These are phyloP conservation scores for Clavulina sp. DNA, from an alignment of 768 basidiomycete species.

Conservation along the genomic window DNA sequence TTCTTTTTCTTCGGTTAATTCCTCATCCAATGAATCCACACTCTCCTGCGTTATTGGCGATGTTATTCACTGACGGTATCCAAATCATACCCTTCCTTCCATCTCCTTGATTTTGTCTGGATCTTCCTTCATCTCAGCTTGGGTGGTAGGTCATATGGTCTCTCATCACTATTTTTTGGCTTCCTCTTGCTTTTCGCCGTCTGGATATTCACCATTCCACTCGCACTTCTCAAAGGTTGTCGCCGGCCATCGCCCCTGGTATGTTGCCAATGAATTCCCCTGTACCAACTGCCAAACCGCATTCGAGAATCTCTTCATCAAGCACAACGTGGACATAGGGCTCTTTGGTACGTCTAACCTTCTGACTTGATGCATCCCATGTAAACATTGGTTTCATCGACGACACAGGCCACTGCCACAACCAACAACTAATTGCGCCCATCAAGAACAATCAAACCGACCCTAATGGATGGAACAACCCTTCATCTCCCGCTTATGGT, in stretches of 20 bases:
- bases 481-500: background rate
- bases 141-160: background rate
- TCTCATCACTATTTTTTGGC: background rate
- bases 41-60: background rate
- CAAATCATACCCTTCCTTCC: too few relatives aligned
- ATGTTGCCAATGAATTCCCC: background rate
- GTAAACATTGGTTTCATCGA: background rate
- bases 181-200: too few relatives aligned
- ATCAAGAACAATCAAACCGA: too few relatives aligned
- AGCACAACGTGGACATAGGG: conserved; percentile 13
- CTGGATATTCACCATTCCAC: too few relatives aligned
- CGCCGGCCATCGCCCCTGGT: background rate
- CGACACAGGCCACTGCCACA: background rate
- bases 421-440: background rate
- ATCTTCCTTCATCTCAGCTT: background rate
- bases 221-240: too few relatives aligned
- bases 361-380: background rate
- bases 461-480: background rate
- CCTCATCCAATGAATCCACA: background rate
- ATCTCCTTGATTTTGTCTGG: background rate
- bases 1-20: too few relatives aligned
- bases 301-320: conserved; percentile 15
- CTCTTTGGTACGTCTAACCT: background rate
- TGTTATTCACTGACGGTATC: too few relatives aligned
- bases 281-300: conserved; percentile 6